These are phyloP conservation scores for Trypanosoma melophagium DNA, from an alignment of 208 protist species.

Conservation along the genomic window DNA sequence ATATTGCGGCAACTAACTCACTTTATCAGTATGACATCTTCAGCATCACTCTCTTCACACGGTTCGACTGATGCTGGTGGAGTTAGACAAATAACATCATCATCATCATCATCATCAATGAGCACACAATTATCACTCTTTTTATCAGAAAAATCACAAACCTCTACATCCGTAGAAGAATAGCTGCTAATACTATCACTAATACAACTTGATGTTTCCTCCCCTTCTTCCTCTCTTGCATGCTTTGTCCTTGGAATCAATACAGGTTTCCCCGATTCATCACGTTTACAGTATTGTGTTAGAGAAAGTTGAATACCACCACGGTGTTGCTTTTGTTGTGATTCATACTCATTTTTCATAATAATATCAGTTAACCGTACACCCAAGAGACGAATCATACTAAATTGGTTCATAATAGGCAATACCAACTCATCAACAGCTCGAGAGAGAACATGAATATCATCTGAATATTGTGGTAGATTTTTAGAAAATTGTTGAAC, in stretches of 20 bases:
- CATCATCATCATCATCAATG: neutral
- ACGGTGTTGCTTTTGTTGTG: neutral
- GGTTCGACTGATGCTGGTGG: slow-evolving; percentile 3
- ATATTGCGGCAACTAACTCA: no score
- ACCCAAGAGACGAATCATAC: slow-evolving; percentile 68
- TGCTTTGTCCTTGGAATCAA: neutral
- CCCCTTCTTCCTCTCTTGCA: neutral
- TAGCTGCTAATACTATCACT: no score
- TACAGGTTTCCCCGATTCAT: neutral
- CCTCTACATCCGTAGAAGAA: no score
- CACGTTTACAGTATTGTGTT: slow-evolving; percentile 2
- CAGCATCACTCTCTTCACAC: neutral
- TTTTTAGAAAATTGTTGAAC: slow-evolving; percentile 68
- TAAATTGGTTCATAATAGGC: slow-evolving; percentile 47
- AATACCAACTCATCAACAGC: slow-evolving; percentile 62
- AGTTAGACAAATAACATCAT: slow-evolving; percentile 14
- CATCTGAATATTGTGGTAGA: slow-evolving; percentile 42
- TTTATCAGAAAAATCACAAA: neutral
- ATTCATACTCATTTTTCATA: slow-evolving; percentile 23
- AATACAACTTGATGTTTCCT: no score
- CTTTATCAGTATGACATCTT: neutral
- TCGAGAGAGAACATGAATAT: slow-evolving; percentile 44
- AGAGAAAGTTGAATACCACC: slow-evolving; percentile 12
- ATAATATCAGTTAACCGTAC: slow-evolving; percentile 65
- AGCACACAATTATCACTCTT: no score